Percentiles rank a stretch among this genome's conserved stretches.
These are phyloP conservation scores for Diplogelasinospora grovesii DNA, from an alignment of 495 filamentous ascomycete genomes.

Conservation along the genomic window DNA sequence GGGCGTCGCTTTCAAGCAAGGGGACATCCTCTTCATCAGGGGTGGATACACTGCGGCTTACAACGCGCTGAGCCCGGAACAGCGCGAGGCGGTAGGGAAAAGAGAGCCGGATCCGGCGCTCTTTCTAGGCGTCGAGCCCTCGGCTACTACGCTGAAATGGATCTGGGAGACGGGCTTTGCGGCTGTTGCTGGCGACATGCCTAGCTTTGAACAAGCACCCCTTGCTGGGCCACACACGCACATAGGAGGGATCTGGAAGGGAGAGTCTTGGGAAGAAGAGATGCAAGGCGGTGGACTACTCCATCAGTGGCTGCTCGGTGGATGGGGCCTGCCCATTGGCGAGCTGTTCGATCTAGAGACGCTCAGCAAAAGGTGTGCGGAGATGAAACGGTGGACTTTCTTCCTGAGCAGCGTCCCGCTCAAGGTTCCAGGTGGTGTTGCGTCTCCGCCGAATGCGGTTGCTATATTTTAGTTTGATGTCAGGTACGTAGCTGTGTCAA, in stretches of 20 bases:
- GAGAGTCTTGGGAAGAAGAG: too few relatives aligned
- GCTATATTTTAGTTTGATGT: too few relatives aligned
- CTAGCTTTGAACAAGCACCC: constrained; percentile 48
- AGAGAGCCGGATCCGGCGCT: too few relatives aligned
- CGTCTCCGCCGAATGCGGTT: too few relatives aligned
- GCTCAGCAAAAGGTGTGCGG: constrained; percentile 29
- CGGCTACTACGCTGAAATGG: constrained; percentile 34
- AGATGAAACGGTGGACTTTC: constrained; percentile 35
- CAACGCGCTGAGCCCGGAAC: too few relatives aligned
- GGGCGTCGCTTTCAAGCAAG: constrained; percentile 43
- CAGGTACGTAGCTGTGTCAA: too few relatives aligned
- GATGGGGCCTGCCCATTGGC: constrained; percentile 46
- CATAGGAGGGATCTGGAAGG: constrained; percentile 11
- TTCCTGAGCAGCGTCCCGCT: constrained; percentile 42
- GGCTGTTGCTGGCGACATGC: constrained; percentile 49
- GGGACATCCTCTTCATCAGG: constrained; percentile 51
- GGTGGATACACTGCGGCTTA: too few relatives aligned
- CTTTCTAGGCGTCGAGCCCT: constrained; percentile 48
- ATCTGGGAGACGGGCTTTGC: constrained; percentile 42
- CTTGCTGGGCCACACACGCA: constrained; percentile 30
- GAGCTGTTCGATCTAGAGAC: constrained; percentile 44
- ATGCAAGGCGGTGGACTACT: too few relatives aligned
- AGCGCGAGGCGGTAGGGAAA: too few relatives aligned
- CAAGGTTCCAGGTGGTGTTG: constrained; percentile 43
- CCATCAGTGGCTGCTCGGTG: constrained; percentile 41